Base-by-base conservation (phyloP, 768 basidiomycete genomes). In the Suillus brevipes region DNA sequence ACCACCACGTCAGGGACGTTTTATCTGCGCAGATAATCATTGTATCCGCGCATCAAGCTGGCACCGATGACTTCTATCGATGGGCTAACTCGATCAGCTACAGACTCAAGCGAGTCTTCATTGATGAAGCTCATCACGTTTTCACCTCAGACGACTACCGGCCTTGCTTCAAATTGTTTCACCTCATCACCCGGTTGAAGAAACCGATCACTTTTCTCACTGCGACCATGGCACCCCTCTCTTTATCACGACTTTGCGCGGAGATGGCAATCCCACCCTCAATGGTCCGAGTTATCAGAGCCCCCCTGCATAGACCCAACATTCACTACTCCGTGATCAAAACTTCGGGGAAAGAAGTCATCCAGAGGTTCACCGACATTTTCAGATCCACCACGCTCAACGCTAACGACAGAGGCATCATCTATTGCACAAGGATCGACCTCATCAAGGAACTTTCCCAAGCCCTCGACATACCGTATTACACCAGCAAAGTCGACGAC, bases 161-260 rank as follows among this genome's bases (percentile, higher is more conserved):
- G 0, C 3, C 38, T 0, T 69, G 69, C 37, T 68, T 69, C 63
- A 69, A 64, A 16, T 23, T 69, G 0, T 66, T 69, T 4, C 63
- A 69, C 12, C 18, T 1, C 0, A 60, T 69, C 0, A 68, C 63
- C 2, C 36, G 12, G 1, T 10, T 69, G 0, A 50, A 52, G 16
- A 69, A 69, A 23, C 67, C 63, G 3, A 62, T 64, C 12, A 69
- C 67, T 0, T 60, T 69, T 9, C 60, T 69, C 0, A 66, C 65
- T 0, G 61, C 63, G 0, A 69, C 65, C 1, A 69, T 69, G 28
- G 23, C 67, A 4, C 2, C 43, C 12, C 16, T 37, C 8, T 68
- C 65, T 25, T 38, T 69, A 10, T n/a, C 42, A 0, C 9, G 49
- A 0, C 67, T 69, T 34, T 68, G 64, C 18, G 64, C 6, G 2